Percentiles rank a stretch among this genome's conserved stretches.
phyloP scores from a whole-genome alignment of 768 basidiomycete species.

The Paxillus rubicundulus region DNA sequence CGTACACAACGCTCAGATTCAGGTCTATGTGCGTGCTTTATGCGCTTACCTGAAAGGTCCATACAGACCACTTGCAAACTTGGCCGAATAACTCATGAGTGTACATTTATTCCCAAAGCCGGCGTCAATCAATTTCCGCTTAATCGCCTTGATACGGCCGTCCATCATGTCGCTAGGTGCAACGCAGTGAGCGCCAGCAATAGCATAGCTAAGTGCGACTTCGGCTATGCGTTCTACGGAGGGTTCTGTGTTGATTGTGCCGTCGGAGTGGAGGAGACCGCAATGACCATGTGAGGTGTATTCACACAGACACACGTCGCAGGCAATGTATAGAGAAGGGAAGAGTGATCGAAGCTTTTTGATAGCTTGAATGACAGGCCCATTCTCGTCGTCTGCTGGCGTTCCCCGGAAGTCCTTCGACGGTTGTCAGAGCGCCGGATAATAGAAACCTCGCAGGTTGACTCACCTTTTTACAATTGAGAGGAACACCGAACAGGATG shows the following conservation, averaged over 20 bases:
- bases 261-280: constrained; percentile 71
- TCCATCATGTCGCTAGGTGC: constrained; percentile 99
- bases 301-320: constrained; percentile 98
- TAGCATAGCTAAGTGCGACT: constrained; percentile 89
- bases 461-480: constrained; percentile 72
- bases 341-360: constrained; percentile 71
- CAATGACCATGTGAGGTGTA: constrained; percentile 99
- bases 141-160: constrained; percentile 88
- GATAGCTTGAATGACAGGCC: constrained; percentile 95
- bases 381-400: constrained; percentile 84
- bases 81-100: constrained; percentile 96
- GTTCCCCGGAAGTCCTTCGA: constrained; percentile 75
- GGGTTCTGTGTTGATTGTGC: constrained; percentile 71
- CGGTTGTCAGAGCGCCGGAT: background rate
- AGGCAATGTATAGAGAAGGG: constrained; percentile 84
- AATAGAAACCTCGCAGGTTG: background rate
- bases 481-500: constrained; percentile 91
- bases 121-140: constrained; percentile 75
- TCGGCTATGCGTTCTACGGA: constrained; percentile 88
- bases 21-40: background rate
- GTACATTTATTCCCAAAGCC: constrained; percentile 87
- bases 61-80: constrained; percentile 93
- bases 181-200: constrained; percentile 96
- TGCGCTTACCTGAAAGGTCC: constrained; percentile 85
- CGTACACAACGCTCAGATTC: background rate